phyloP scores from a whole-genome alignment of 495 filamentous ascomycete species.

The Penicillium pancosmium region DNA sequence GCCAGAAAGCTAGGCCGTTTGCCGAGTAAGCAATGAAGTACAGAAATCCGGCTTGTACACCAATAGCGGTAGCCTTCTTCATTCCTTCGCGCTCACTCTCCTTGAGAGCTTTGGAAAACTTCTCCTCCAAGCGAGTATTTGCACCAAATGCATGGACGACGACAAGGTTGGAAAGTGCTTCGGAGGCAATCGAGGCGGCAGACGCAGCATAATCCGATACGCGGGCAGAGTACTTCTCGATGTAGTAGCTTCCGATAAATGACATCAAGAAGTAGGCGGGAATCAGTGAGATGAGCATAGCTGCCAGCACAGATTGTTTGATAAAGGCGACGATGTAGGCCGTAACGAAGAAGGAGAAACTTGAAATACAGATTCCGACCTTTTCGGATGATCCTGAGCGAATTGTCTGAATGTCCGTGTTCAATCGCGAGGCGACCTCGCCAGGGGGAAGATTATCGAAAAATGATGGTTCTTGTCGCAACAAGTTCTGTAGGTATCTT shows the following conservation, averaged over 20 bases:
- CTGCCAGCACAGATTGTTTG: conserved; percentile 50
- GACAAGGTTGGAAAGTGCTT: conserved; percentile 48
- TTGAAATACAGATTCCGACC: conserved; percentile 61
- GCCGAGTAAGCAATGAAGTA: conserved; percentile 69
- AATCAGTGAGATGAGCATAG: conserved; percentile 55
- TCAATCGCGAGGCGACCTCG: conserved; percentile 65
- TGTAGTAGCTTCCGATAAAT: conserved; percentile 59
- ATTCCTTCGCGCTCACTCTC: conserved; percentile 46
- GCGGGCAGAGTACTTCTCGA: conserved; percentile 58
- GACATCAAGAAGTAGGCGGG: conserved; percentile 70
- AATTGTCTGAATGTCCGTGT: conserved; percentile 61
- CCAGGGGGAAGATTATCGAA: conserved; percentile 60
- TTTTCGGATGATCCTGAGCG: conserved; percentile 69
- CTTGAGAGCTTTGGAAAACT: conserved; percentile 52
- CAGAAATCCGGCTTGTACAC: conserved; percentile 62
- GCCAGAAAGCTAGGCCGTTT: conserved; percentile 69
- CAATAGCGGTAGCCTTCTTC: conserved; percentile 61
- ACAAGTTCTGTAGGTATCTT: conserved; percentile 56
- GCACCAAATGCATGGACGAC: conserved; percentile 56
- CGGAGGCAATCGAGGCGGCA: conserved; percentile 53
- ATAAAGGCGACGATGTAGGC: conserved; percentile 68
- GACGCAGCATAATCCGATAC: conserved; percentile 54
- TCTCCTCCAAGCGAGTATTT: conserved; percentile 51
- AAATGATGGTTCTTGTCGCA: conserved; percentile 63
- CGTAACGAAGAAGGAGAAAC: conserved; percentile 62